Evolutionary conservation across 495 filamentous ascomycete genomes (phyloP), one percentile per base, ranked within the genome.

Genomic region (Sabuloglossum arenarium): DNA sequence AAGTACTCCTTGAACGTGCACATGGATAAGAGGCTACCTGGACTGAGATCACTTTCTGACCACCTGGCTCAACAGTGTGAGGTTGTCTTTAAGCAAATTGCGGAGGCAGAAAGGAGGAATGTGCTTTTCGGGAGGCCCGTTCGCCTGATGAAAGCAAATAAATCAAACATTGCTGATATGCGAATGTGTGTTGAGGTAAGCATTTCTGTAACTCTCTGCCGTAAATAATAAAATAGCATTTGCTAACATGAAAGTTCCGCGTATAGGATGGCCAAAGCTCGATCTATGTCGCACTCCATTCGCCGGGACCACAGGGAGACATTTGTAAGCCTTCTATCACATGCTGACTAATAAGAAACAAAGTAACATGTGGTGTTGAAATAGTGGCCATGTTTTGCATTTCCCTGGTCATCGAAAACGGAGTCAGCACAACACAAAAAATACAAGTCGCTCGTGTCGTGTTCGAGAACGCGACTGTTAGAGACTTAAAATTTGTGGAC

Each of bases 401-500:
- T 16, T 61, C 68, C 2, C 63, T 80, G 12, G 62, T 68, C 34
- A 73, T 71, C 4, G 64, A 68, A 43, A 78, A 77, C 53, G 79
- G 78, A 9, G 69, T 81, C 49, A 81, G 77, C 59, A 74, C 76
- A 14, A 71, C 71, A 0, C 62, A 66, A 47, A 64, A 59, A 30
- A 70, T 67, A 16, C 68, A 71, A 6, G 55, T 71, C 23, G 66
- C 71, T 37, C 67, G 65, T 0, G 55, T 80, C 10, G 62, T 67
- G 42, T 56, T 78, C 19, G 60, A 68, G 21, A 57, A 67, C 30
- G 73, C 71, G 21, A 64, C 67, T 30, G 63, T 81, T 39, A 67
- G 68, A 24, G 76, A 80, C 61, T 53, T 78, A 12, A 71, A 77
- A 63, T 79, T 81, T 53, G 69, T 78, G 19, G 70, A 76, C 42